Base-by-base conservation (phyloP, 306 rosid genomes). In the Vigna angularis region DNA sequence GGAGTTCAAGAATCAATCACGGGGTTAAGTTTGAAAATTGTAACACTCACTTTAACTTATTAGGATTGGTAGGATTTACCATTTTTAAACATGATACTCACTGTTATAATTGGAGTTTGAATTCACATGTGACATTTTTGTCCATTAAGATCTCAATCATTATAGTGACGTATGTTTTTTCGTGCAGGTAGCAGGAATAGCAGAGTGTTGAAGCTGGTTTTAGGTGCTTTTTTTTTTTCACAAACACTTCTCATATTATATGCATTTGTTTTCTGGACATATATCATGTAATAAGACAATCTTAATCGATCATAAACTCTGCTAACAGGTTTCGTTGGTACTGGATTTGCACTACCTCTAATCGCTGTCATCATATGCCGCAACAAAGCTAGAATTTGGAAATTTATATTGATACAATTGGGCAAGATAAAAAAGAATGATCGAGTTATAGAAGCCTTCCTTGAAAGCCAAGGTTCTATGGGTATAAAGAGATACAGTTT, bases 261-360 rank as follows among this genome's bases (percentile, higher is more conserved):
- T 15, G 4, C 48, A 6, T 55, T 24, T 7, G 51, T 18, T 34
- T n/a, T 49, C 15, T 18, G 26, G 22, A 49, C 36, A 30, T 34
- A 50, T 36, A 34, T 34, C 69, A 16, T 12, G 65, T 26, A 58
- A 45, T 26, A 58, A 45, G 48, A 44, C 14, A 44, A 44, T 10
- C 48, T 44, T 10, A 6, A 51, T 5, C 9, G 17, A 52, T 32
- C 8, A 47, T 22, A 14, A 22, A 53, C 32, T 73, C 48, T 73
- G 47, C 6, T 62, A 30, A 38, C 69, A 85, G 88, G 84, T 74
- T 85, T 82, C 32, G 6, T 85, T 7, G 88, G 44, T 20, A 78
- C 76, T 56, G 83, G 83, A 78, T 11, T 85, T 72, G 83, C 83
- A 55, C 65, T 85, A 24, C 88, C 88, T 55, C 84, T 82, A 10